These are phyloP conservation scores for Fusarium sulawesiense DNA, from an alignment of 2,329 filamentous ascomycete species.

Conservation along the genomic window DNA sequence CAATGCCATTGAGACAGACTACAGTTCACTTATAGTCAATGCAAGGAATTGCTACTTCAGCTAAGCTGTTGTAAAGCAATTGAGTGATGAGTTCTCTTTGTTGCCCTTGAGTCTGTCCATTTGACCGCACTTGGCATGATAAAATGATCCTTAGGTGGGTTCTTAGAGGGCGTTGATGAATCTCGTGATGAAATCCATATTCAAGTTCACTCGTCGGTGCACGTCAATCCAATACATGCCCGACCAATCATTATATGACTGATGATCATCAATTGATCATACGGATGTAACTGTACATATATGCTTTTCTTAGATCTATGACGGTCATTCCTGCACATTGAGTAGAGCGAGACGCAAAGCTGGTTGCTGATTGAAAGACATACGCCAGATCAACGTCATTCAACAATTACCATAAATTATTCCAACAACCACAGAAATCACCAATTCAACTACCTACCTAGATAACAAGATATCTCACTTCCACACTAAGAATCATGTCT, in stretches of 20 bases:
- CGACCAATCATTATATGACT: neutral
- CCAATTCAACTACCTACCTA: neutral
- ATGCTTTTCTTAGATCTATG: neutral
- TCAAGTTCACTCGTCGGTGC: neutral
- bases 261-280: neutral
- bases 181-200: neutral
- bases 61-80: neutral
- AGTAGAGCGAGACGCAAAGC: neutral
- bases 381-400: slow-evolving; percentile 19
- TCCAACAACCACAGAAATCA: neutral
- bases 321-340: neutral
- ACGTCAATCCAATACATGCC: neutral
- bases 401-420: neutral
- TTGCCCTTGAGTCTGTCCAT: neutral
- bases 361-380: neutral
- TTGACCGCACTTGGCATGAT: neutral
- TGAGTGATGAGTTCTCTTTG: neutral
- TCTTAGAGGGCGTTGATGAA: neutral
- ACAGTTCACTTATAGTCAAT: neutral
- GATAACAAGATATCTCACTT: neutral
- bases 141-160: neutral
- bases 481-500: slow-evolving; percentile 7
- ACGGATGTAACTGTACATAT: neutral
- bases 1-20: neutral
- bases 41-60: neutral